Evolutionary conservation across 2,329 filamentous ascomycete species (phyloP), one percentile per base, ranked within the genome.

Genomic region (Diatrype stigma): DNA sequence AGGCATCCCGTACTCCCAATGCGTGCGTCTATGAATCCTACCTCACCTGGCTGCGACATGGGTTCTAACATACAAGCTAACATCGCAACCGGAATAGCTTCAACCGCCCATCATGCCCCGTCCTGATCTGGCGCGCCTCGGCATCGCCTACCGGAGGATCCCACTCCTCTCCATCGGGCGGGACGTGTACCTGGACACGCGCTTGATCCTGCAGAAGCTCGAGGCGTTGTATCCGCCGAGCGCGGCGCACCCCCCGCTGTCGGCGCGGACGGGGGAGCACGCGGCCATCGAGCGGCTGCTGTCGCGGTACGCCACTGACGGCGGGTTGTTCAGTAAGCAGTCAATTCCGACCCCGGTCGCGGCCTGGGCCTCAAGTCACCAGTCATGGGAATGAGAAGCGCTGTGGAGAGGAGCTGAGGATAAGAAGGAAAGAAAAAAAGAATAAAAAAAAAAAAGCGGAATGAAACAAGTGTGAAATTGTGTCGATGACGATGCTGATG

Each of bases 111-210:
- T 79, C 32, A 73, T 89, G 63, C 87, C 87, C 6, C 82, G 86
- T 23, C 84, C 85, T 1, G 84, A 88, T 63, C 63, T 89, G 14
- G 67, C 71, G 17, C 70, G 72, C 1, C 74, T 90, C 14, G 84
- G 83, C 23, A 74, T 89, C 49, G 70, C 73, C 6, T 86, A 91
- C 68, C 79, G 86, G 3, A 84, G 87, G 51, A 89, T 89, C 51
- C 87, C 87, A 1, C 62, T 90, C 47, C 68, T 90, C 47, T 70
- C 81, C 21, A 82, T 89, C 57, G 86, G 84, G 16, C 74, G 79
- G 6, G 81, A 88, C 61, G 70, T 90, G 42, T 90, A 89, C 70
- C 72, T 82, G 53, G 87, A 90, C 71, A 84, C 84, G 2, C 80
- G 84, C 2, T 77, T 89, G 21, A 89, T 90, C 59, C 67, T 90